A percentile compares a stretch with the other conserved stretches of the same genome.
These are phyloP conservation scores for Alternaria angustiovoidea DNA, from an alignment of 2,329 filamentous ascomycete genomes.

Conservation along the genomic window DNA sequence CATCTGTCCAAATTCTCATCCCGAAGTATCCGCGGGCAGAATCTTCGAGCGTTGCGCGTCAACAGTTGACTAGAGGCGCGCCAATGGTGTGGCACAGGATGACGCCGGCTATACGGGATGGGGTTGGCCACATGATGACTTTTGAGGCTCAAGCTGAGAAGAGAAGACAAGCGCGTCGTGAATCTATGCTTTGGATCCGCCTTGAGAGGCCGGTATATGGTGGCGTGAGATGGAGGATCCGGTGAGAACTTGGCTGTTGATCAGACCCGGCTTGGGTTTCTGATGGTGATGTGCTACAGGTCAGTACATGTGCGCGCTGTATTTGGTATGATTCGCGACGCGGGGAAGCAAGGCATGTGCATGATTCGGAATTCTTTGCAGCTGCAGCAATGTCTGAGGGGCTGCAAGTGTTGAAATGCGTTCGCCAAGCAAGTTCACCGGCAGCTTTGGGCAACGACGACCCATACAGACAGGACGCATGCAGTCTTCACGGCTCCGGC, in stretches of 20 bases:
- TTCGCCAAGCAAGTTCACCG: constrained; percentile 11
- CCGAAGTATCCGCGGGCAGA: neutral
- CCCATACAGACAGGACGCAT: neutral
- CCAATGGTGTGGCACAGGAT: constrained; percentile 24
- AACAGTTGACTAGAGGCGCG: constrained; percentile 11
- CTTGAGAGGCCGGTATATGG: constrained; percentile 9
- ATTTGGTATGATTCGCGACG: no score
- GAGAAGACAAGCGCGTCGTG: constrained; percentile 4
- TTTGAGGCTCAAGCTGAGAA: constrained; percentile 24
- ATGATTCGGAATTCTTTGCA: no score
- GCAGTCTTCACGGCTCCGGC: neutral
- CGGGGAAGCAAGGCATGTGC: no score
- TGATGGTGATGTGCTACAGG: neutral
- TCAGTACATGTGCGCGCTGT: neutral
- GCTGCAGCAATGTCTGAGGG: neutral
- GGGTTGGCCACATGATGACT: constrained; percentile 24
- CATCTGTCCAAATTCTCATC: neutral
- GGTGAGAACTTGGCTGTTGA: constrained; percentile 16
- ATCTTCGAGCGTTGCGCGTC: constrained; percentile 10
- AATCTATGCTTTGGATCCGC: constrained; percentile 5
- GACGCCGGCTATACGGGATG: constrained; percentile 25
- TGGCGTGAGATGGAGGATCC: constrained; percentile 11
- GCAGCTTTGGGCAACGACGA: constrained; percentile 10
- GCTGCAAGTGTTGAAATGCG: neutral
- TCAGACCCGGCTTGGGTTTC: neutral